Base-by-base conservation (phyloP, 176 grass and related monocot species). In the Oryza coarctata region DNA sequence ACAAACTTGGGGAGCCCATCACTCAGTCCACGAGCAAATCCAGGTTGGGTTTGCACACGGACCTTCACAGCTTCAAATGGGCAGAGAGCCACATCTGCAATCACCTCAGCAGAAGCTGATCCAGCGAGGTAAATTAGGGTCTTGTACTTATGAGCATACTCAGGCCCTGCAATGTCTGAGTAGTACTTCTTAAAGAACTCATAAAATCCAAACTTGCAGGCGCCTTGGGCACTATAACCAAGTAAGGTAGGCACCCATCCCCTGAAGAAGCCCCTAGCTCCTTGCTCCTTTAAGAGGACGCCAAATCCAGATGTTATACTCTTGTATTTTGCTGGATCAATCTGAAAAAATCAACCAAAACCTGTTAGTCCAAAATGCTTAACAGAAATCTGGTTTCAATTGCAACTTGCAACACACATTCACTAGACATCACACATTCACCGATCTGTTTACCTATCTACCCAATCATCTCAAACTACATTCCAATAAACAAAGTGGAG, bases 111-210 rank as follows among this genome's bases (percentile, higher is more conserved):
- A 85, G 96, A 95, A 74, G 96, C 96, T 78, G 96, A 99, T 4
- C 93, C 96, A 12, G 96, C 96, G 2, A 99, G 96, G 80, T 99
- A 99, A 74, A 99, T 99, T 4, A 99, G 76, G 39, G 96, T 99
- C 93, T 99, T 95, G 88, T 99, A 99, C 85, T 99, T 99, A 0
- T 58, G 31, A 55, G 96, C 93, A 81, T 90, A 87, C 65, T 99
- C 96, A 75, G 96, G 93, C 32, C 96, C 96, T 27, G 85, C 96
- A 79, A 99, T 90, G 58, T 99, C 96, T 7, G 96, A 95, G 88
- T 99, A 99, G 29, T 93, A 92, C 91, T 99, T 99, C 96, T 99
- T 99, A 69, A 99, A 99, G 91, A 92, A 94, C 79, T 99, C 96
- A 1, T 99, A 99, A 77, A 99, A 99, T 10, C 96, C 96, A 65